Evolutionary conservation across 495 filamentous ascomycete species (phyloP).

Genomic region (Immersiella caudata): DNA sequence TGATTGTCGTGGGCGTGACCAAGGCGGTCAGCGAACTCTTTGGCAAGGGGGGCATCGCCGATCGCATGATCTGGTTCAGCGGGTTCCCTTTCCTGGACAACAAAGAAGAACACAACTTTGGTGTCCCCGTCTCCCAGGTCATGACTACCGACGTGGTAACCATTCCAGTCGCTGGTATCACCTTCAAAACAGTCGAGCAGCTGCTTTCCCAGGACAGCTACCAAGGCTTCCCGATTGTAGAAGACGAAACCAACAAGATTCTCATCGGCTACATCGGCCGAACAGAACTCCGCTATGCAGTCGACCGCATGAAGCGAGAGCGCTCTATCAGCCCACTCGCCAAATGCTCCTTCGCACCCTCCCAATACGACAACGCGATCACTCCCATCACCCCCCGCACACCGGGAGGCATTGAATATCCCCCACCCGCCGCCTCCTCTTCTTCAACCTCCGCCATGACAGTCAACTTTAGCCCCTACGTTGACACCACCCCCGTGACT

Average conservation of each 20-base stretch:
- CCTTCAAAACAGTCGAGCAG: constrained; percentile 70
- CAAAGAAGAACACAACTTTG: constrained; percentile 97
- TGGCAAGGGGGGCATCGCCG: constrained; percentile 93
- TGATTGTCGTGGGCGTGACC: constrained; percentile 98
- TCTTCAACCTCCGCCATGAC: constrained; percentile 57
- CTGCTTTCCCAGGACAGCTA: constrained; percentile 81
- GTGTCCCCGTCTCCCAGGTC: constrained; percentile 88
- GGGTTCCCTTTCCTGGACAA: constrained; percentile 97
- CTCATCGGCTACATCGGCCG: constrained; percentile 93
- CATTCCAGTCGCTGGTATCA: constrained; percentile 75
- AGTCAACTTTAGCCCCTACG: constrained; percentile 84
- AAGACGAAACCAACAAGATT: constrained; percentile 67
- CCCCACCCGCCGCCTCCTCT: constrained; percentile 48
- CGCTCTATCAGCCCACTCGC: constrained; percentile 66
- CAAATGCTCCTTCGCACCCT: constrained; percentile 76
- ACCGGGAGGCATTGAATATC: constrained; percentile 28
- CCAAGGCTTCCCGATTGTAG: constrained; percentile 93
- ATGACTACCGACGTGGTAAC: constrained; percentile 82
- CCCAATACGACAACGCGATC: constrained; percentile 40
- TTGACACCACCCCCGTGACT: constrained; percentile 86
- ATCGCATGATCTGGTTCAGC: constrained; percentile 99
- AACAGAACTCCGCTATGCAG: constrained; percentile 90
- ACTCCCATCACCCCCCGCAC: constrained; percentile 63
- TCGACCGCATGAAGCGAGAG: constrained; percentile 78
- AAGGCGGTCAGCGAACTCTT: constrained; percentile 92